These are phyloP conservation scores for Crithidia expoeki DNA, from an alignment of 208 protist species.

Conservation along the genomic window DNA sequence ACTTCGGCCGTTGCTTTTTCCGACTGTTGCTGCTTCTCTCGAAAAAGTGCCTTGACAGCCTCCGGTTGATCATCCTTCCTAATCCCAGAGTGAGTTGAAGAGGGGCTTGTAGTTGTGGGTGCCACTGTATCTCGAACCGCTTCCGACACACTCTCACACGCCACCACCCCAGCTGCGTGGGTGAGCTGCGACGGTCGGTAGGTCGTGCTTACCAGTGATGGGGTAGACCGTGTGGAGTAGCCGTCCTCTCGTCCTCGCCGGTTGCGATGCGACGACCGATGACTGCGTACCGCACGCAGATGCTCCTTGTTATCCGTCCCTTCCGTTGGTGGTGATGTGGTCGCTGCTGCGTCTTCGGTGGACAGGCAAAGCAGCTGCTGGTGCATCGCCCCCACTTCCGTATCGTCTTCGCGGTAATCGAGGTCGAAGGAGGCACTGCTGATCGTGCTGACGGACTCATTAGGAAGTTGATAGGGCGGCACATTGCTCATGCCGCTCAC, in stretches of 20 bases:
- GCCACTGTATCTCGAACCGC: not conserved
- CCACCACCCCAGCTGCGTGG: not conserved
- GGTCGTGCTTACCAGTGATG: slow-evolving; percentile 50
- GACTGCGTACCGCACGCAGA: not conserved
- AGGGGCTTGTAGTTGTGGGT: no score
- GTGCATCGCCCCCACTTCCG: slow-evolving; percentile 27
- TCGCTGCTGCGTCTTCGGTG: slow-evolving; percentile 1
- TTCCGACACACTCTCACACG: not conserved
- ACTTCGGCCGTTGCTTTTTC: no score
- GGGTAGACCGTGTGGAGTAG: slow-evolving; percentile 26
- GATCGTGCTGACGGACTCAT: slow-evolving; percentile 54
- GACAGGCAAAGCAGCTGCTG: slow-evolving; percentile 26
- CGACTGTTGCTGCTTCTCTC: not conserved
- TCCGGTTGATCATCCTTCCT: no score
- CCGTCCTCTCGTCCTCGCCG: not conserved
- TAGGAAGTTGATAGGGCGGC: slow-evolving; percentile 25
- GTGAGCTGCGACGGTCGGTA: slow-evolving; percentile 42
- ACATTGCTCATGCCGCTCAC: slow-evolving; percentile 41
- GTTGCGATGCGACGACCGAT: not conserved
- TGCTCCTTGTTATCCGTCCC: no score
- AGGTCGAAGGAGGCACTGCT: slow-evolving; percentile 39
- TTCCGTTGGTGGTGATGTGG: not conserved
- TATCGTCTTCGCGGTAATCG: slow-evolving; percentile 35
- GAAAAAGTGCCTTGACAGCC: no score
- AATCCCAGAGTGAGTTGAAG: no score